Conservation (phyloP, 352 stramenopile genomes). For the Phytophthora podocarpi region DNA sequence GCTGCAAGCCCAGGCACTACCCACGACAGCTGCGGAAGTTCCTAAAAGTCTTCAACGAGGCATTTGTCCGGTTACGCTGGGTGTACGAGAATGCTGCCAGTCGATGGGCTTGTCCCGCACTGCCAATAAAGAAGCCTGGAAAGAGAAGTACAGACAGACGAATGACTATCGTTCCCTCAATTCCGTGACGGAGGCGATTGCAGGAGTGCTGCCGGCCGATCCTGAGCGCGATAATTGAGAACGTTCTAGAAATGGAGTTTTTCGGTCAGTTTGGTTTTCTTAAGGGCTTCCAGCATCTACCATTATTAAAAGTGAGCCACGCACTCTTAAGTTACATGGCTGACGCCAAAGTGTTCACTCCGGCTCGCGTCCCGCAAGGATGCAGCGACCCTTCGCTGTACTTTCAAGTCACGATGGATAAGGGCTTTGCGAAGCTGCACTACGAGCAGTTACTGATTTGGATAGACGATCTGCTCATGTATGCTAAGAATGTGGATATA, state of each 20-base stretch:
- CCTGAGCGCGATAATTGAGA: neutral
- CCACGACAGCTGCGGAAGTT: conserved; percentile 21
- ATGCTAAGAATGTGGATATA: conserved; percentile 16
- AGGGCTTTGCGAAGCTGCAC: conserved; percentile 5
- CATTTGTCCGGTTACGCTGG: conserved; percentile 32
- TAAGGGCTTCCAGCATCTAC: conserved; percentile 2
- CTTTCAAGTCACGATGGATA: conserved; percentile 15
- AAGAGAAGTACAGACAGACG: neutral
- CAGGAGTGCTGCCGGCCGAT: conserved; percentile 12
- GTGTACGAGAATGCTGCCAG: conserved; percentile 28
- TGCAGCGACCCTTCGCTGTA: conserved; percentile 9
- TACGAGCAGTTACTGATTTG: conserved; percentile 30
- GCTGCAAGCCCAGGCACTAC: conserved; percentile 27
- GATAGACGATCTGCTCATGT: conserved; percentile 40
- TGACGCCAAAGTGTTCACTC: conserved; percentile 18
- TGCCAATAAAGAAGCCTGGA: neutral
- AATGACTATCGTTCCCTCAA: conserved; percentile 12
- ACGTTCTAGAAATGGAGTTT: neutral
- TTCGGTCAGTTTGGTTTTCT: conserved; percentile 12
- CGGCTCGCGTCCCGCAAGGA: conserved; percentile 18
- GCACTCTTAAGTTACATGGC: conserved; percentile 27
- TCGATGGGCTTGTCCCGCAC: conserved; percentile 24
- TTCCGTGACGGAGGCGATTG: neutral
- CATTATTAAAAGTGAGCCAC: neutral
- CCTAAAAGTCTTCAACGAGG: conserved; percentile 19